Percentiles rank a stretch among this genome's conserved stretches.
These are phyloP conservation scores for Hypoxylon sp. DNA, from an alignment of 2,329 filamentous ascomycete species.

Conservation along the genomic window DNA sequence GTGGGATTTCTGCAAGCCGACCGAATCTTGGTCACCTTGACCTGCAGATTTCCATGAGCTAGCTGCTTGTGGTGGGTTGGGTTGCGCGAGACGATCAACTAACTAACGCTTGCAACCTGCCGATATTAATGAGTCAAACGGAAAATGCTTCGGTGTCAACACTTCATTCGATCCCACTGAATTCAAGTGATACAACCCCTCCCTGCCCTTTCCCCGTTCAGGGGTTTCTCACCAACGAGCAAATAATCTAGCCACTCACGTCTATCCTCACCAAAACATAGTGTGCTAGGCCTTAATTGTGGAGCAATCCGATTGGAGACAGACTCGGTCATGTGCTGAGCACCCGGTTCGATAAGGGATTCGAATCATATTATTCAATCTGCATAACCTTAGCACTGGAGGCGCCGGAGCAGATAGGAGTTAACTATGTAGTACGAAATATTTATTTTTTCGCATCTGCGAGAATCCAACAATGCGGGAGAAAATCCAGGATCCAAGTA, in stretches of 20 bases:
- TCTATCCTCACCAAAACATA: conserved; percentile 20
- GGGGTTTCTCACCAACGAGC: conserved; percentile 15
- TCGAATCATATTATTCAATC: conserved; percentile 22
- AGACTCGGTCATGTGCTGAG: conserved; percentile 25
- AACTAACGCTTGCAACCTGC: conserved; percentile 17
- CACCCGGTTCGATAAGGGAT: conserved; percentile 23
- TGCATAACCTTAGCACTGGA: conserved; percentile 3
- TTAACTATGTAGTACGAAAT: neutral
- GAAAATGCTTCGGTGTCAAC: conserved; percentile 39
- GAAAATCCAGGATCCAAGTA: neutral
- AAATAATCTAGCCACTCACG: conserved; percentile 26
- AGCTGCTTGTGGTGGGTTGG: conserved; percentile 13
- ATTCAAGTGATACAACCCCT: conserved; percentile 28
- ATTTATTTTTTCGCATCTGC: conserved; percentile 22
- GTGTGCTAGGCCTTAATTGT: conserved; percentile 39
- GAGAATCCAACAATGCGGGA: conserved; percentile 11
- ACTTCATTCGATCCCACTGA: conserved; percentile 31
- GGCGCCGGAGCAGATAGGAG: conserved; percentile 13
- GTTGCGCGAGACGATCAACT: conserved; percentile 15
- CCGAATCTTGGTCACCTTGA: conserved; percentile 27
- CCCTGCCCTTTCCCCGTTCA: no score
- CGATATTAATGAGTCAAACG: conserved; percentile 38
- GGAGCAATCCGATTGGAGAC: conserved; percentile 28
- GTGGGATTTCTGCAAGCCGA: conserved; percentile 1
- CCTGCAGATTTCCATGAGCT: conserved; percentile 20